Conservation (phyloP, 2,329 filamentous ascomycete genomes). For the Esteya vermicola region DNA sequence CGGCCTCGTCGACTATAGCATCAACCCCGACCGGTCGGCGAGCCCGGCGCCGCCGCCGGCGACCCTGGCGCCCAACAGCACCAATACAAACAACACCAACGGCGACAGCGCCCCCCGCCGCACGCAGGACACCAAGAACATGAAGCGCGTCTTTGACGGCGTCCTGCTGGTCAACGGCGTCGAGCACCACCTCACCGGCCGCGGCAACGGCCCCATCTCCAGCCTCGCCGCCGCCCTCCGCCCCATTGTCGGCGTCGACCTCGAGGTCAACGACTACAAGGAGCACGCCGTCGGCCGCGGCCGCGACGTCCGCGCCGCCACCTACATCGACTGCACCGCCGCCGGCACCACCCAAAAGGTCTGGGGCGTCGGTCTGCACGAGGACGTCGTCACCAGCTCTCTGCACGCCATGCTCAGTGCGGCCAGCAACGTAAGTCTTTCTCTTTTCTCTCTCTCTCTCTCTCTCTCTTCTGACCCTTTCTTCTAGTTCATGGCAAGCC, state of each 20-base stretch:
- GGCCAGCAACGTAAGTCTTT: conserved; percentile 61
- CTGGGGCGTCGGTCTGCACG: conserved; percentile 85
- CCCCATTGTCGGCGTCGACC: conserved; percentile 57
- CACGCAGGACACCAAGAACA: conserved; percentile 62
- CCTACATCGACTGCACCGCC: conserved; percentile 80
- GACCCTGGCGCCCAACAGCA: no score
- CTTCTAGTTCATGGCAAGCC: conserved; percentile 54
- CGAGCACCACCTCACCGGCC: conserved; percentile 65
- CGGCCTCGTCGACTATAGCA: conserved; percentile 79
- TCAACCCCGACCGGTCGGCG: conserved; percentile 65
- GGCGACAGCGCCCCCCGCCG: conserved; percentile 51
- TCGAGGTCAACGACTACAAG: conserved; percentile 91
- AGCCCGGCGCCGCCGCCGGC: conserved; percentile 57
- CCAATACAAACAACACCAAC: no score
- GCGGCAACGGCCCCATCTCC: conserved; percentile 83
- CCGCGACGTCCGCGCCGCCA: conserved; percentile 77
- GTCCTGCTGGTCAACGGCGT: conserved; percentile 68
- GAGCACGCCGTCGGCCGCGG: conserved; percentile 83
- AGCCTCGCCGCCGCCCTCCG: conserved; percentile 71
- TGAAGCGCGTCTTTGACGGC: conserved; percentile 72
- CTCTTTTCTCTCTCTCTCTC: background rate
- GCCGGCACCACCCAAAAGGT: conserved; percentile 53
- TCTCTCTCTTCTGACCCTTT: background rate
- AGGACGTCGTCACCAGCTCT: conserved; percentile 82
- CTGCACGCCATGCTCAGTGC: conserved; percentile 75